phyloP scores from a whole-genome alignment of 352 stramenopile species.

The Phytophthora uliginosa region DNA sequence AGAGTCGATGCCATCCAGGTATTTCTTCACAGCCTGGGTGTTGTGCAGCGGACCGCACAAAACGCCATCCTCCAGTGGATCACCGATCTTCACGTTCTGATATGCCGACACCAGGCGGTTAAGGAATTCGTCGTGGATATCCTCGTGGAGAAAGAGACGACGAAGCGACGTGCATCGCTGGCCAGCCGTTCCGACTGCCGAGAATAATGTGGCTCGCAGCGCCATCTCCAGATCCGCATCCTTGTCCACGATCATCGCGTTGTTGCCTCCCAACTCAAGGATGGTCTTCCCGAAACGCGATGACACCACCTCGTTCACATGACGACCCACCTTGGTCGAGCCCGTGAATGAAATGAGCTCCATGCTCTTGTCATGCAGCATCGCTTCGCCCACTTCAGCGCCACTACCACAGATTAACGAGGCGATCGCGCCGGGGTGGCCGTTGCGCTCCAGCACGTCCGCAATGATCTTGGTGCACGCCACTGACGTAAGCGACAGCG shows the following conservation, averaged over 20 bases:
- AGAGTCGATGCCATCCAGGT: slow-evolving; percentile 84
- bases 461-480: slow-evolving; percentile 93
- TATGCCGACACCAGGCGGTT: slow-evolving; percentile 88
- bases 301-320: slow-evolving; percentile 91
- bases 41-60: slow-evolving; percentile 87
- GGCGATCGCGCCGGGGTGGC: slow-evolving; percentile 84
- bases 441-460: slow-evolving; percentile 90
- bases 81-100: slow-evolving; percentile 90
- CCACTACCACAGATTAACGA: slow-evolving; percentile 88
- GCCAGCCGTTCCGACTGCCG: slow-evolving; percentile 92
- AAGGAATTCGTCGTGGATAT: slow-evolving; percentile 93
- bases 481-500: slow-evolving; percentile 90
- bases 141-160: slow-evolving; percentile 92
- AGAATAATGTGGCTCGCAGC: slow-evolving; percentile 91
- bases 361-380: slow-evolving; percentile 89
- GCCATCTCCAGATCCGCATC: slow-evolving; percentile 93
- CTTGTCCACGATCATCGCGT: slow-evolving; percentile 95
- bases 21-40: slow-evolving; percentile 88
- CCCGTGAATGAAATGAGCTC: slow-evolving; percentile 94
- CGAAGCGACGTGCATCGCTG: slow-evolving; percentile 95
- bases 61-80: slow-evolving; percentile 87
- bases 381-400: slow-evolving; percentile 85
- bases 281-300: slow-evolving; percentile 93
- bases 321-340: slow-evolving; percentile 88
- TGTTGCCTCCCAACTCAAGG: slow-evolving; percentile 94